A percentile compares a stretch with the other conserved stretches of the same genome.
These are phyloP conservation scores for Termitomyces sp. DNA, from an alignment of 768 basidiomycete species.

Conservation along the genomic window DNA sequence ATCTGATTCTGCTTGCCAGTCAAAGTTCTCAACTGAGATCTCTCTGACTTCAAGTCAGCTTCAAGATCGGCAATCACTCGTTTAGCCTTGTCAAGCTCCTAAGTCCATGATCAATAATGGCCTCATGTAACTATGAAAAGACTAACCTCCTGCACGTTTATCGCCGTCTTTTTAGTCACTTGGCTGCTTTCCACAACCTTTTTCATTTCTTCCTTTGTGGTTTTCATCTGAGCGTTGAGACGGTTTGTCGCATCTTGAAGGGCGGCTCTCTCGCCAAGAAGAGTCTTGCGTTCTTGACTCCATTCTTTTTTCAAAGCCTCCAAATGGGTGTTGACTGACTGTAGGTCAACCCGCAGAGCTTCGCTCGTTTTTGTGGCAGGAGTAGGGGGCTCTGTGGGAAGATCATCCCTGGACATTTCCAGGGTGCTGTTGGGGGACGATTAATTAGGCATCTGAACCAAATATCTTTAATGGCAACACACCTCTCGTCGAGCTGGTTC, in stretches of 20 bases:
- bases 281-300: constrained; percentile 58
- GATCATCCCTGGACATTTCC: constrained; percentile 41
- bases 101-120: constrained; percentile 1
- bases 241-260: constrained; percentile 69
- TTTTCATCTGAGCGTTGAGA: constrained; percentile 56
- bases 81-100: constrained; percentile 74
- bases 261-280: constrained; percentile 66
- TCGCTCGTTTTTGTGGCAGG: constrained; percentile 68
- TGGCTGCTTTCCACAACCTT: constrained; percentile 50
- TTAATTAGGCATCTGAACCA: neutral
- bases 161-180: constrained; percentile 41
- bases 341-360: constrained; percentile 53
- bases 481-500: constrained; percentile 61
- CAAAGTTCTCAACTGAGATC: constrained; percentile 57
- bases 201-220: constrained; percentile 52
- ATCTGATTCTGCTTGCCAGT: constrained; percentile 58
- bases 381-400: constrained; percentile 57
- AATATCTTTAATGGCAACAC: constrained; percentile 3
- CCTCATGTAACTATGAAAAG: neutral
- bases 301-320: constrained; percentile 62
- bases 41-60: constrained; percentile 63
- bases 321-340: constrained; percentile 58
- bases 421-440: constrained; percentile 36
- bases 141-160: constrained; percentile 52
- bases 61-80: constrained; percentile 65